Evolutionary conservation across 345 rosid species (phyloP).

Genomic region (Corchorus capsularis): DNA sequence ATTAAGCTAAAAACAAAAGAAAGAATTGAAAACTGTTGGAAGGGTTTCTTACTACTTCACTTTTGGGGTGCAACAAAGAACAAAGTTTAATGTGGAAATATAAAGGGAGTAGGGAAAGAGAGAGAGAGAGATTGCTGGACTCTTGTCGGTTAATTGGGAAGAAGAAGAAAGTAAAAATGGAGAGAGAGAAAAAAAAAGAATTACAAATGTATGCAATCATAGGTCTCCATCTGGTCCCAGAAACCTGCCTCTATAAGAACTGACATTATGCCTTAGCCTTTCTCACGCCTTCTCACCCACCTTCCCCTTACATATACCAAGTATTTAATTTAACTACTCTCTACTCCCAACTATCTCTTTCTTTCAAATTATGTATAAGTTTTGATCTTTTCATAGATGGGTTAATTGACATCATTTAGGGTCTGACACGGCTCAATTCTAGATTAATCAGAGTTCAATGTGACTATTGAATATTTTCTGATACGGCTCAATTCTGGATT

Average conservation of each 20-base stretch:
- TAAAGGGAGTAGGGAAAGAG: conserved; percentile 31
- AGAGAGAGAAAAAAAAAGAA: not conserved
- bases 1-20: not conserved
- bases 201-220: conserved; percentile 13
- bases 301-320: conserved; percentile 24
- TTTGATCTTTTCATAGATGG: not conserved
- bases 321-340: not conserved
- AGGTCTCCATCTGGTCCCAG: conserved; percentile 42
- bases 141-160: conserved; percentile 34
- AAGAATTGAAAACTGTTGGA: not conserved
- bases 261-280: conserved; percentile 34
- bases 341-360: not conserved
- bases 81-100: conserved; percentile 38
- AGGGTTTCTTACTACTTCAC: conserved; percentile 34
- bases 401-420: too few relatives aligned
- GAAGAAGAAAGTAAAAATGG: conserved; percentile 9
- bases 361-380: not conserved
- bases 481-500: too few relatives aligned
- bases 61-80: conserved; percentile 67
- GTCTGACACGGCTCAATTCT: too few relatives aligned
- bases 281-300: conserved; percentile 36
- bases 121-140: conserved; percentile 11
- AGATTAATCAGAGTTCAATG: too few relatives aligned
- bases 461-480: too few relatives aligned
- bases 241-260: conserved; percentile 14